phyloP scores from a whole-genome alignment of 768 basidiomycete genomes.

The Phaeotremella skinneri region DNA sequence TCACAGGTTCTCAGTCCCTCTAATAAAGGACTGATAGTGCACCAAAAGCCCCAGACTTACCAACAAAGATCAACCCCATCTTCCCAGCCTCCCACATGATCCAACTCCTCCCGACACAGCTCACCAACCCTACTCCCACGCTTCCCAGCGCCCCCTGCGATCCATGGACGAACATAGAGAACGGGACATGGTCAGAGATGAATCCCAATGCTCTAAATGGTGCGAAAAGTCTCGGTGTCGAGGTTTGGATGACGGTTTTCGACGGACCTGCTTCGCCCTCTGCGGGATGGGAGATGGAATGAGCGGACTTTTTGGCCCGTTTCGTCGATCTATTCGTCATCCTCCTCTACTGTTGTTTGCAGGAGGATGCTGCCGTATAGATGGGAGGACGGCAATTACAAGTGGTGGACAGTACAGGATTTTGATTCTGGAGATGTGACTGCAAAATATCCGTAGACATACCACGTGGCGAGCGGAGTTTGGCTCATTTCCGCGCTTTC shows the following conservation, averaged over 20 bases:
- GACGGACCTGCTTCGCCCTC: constrained; percentile 22
- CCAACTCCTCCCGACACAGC: constrained; percentile 85
- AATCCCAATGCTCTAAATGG: constrained; percentile 95
- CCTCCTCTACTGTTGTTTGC: neutral
- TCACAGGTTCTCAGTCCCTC: too few species aligned
- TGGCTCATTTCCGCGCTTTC: neutral
- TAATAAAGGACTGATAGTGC: too few species aligned
- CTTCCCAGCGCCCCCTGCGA: constrained; percentile 80
- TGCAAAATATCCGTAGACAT: neutral
- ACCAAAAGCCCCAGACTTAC: constrained; percentile 60
- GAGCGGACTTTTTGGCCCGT: neutral
- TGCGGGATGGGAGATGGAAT: neutral
- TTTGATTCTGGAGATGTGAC: neutral
- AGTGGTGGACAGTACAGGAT: too few species aligned
- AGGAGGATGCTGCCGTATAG: too few species aligned
- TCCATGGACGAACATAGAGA: constrained; percentile 78
- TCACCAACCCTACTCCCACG: constrained; percentile 77
- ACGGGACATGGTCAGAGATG: constrained; percentile 85
- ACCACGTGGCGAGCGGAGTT: neutral
- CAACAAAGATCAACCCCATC: constrained; percentile 88
- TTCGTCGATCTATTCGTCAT: neutral
- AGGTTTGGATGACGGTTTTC: constrained; percentile 1
- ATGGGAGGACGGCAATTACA: neutral
- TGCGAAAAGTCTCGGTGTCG: constrained; percentile 62
- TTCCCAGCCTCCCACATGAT: constrained; percentile 94